Conservation (phyloP, 1,284 basidiomycete species). For the Sanguinoderma infundibulare region DNA sequence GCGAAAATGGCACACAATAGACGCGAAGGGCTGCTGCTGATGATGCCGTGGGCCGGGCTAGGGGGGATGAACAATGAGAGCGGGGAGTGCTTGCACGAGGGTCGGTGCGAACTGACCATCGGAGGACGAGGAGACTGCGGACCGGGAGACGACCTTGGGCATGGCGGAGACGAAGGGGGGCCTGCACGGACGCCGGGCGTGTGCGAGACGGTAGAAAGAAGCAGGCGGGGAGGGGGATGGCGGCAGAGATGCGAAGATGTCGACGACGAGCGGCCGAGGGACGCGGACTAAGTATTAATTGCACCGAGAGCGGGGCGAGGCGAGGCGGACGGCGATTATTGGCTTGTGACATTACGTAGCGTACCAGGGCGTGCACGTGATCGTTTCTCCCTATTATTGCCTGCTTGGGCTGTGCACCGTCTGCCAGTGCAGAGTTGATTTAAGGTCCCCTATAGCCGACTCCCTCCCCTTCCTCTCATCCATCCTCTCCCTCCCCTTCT, state of each 20-base stretch:
- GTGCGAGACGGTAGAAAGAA: neutral
- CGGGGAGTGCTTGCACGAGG: conserved; percentile 11
- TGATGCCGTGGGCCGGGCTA: conserved; percentile 80
- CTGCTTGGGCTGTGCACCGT: conserved; percentile 29
- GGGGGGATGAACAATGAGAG: conserved; percentile 6
- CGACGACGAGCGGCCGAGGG: conserved; percentile 2
- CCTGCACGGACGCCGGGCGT: neutral
- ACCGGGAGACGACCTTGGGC: conserved; percentile 84
- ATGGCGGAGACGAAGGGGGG: conserved; percentile 45
- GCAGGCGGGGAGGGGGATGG: neutral
- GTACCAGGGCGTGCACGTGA: conserved; percentile 15
- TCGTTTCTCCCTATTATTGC: conserved; percentile 29
- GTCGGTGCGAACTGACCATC: conserved; percentile 56
- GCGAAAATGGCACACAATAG: conserved; percentile 67
- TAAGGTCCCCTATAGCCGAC: conserved; percentile 19
- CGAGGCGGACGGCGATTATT: conserved; percentile 3
- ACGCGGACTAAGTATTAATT: conserved; percentile 7
- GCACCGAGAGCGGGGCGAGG: no score
- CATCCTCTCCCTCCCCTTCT: conserved; percentile 9
- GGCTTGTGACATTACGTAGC: conserved; percentile 1
- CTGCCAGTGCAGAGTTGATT: conserved; percentile 18
- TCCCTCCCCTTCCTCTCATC: conserved; percentile 18
- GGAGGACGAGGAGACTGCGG: conserved; percentile 79
- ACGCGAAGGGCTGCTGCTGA: conserved; percentile 77
- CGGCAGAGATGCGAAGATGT: neutral